Base-by-base conservation (phyloP, 768 basidiomycete genomes). In the Omphalotus guepiniiformis region DNA sequence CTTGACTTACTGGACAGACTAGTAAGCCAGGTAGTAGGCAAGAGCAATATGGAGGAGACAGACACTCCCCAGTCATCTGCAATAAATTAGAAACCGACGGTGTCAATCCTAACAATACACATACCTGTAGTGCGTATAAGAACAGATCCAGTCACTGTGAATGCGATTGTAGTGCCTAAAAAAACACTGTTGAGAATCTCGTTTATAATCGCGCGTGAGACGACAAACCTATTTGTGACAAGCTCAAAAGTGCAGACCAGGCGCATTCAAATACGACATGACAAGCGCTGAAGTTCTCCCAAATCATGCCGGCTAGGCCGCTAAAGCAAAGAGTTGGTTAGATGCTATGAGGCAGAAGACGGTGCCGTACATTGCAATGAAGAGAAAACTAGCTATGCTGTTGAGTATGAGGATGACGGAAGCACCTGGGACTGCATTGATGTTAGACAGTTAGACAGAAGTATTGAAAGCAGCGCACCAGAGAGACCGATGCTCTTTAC, bases 161-260 rank as follows among this genome's bases (percentile, higher is more conserved):
- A 21, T 8, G 38, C 44, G 35, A 51, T 46, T 29, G 50, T 29
- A 35, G 36, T 23, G 26, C 30, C 41, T 37, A 35, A n/a, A 27
- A 32, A 12, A 13, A 13, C 26, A 58, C 71, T 50, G 43, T 77
- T 75, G 53, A 32, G 62, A 55, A 3, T 42, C 22, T 9, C 39
- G 19, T 1, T 1, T 16, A 22, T 21, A 29, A 8, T 25, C 15
- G 36, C 22, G 29, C 9, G 12, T 16, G 4, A 27, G 22, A 47
- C n/a, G 27, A 55, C 72, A 50, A 49, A 79, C 83, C 74, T 28
- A 79, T 65, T 47, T 83, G 75, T 26, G 81, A 58, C 5, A 71
- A 42, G 49, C 73, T 71, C 52, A 80, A 59, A 8, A 76, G 48
- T 6, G 63, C 70, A 6, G 78, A 71, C 82, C 83, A 86, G 15